Base-by-base conservation (phyloP, 345 rosid species). In the Eucalyptus sp. region DNA sequence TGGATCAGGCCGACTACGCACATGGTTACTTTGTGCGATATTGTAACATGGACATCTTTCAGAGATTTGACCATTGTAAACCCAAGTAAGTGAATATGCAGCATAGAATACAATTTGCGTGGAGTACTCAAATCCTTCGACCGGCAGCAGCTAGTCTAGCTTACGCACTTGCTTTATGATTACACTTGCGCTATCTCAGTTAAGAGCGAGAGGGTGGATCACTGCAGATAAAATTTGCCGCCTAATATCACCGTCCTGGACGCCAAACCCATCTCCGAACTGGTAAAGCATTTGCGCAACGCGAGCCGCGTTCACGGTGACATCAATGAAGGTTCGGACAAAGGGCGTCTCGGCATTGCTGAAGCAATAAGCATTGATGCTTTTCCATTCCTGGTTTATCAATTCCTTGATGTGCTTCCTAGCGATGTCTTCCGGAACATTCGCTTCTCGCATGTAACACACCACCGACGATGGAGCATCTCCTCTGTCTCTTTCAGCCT, bases 401-500 rank as follows among this genome's bases (percentile, higher is more conserved):
- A 92, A 86, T 22, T 48, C 87, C 62, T 91, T 86, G 1, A 93
- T 84, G 86, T 92, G 91, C 25, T 87, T 58, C 90, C 87, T 85
- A 7, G 95, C 94, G 85, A 37, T 46, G 50, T 87, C 93, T 71
- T 93, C 95, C 12, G 92, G 60, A 50, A 90, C 91, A 44, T 92
- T 88, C 66, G 27, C 84, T 88, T 94, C 96, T 84, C 43, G 49
- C 94, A 93, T 92, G 68, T 64, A 88, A 68, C 96, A 94, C 33
- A 89, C 17, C 44, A 95, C 86, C 5, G 95, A 92, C 18, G 95
- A 93, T 25, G 96, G 91, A 13, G 91, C 93, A 87, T 94, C 94
- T 33, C 95, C 96, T 88, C 95, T 93, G 88, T 95, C 94, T 41
- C 80, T 89, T 79, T 95, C 96, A 4, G 91, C 95, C 95, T 93